phyloP scores from a whole-genome alignment of 306 rosid genomes.

The Casuarina equisetifolia region DNA sequence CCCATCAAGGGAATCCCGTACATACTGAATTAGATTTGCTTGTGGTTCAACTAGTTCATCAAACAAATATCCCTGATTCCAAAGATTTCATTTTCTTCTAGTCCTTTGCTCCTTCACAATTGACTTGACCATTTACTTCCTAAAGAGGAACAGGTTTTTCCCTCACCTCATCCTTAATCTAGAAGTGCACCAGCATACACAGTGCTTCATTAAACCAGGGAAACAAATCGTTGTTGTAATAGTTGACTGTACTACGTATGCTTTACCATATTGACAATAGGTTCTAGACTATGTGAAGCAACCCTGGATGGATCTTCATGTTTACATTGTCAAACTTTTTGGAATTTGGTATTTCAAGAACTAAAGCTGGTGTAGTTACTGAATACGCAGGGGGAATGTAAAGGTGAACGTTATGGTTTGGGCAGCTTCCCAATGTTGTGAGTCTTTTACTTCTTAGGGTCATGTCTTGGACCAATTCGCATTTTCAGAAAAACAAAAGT shows the following conservation, averaged over 20 bases:
- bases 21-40: neutral
- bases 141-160: neutral
- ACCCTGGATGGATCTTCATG: neutral
- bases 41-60: neutral
- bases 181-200: neutral
- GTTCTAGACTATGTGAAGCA: neutral
- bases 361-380: neutral
- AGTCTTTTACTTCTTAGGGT: neutral
- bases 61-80: neutral
- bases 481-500: no score
- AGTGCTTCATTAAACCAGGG: neutral
- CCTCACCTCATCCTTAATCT: neutral
- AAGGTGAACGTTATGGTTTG: neutral
- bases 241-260: neutral
- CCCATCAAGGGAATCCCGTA: neutral
- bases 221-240: neutral
- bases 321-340: neutral
- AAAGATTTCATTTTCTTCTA: neutral
- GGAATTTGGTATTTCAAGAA: neutral
- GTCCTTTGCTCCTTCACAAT: neutral
- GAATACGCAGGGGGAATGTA: neutral
- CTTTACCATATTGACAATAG: neutral
- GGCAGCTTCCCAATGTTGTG: neutral
- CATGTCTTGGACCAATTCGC: no score
- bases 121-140: neutral